Evolutionary conservation across 805 yeast species (phyloP).

Genomic region (Ogataea paraovalis): DNA sequence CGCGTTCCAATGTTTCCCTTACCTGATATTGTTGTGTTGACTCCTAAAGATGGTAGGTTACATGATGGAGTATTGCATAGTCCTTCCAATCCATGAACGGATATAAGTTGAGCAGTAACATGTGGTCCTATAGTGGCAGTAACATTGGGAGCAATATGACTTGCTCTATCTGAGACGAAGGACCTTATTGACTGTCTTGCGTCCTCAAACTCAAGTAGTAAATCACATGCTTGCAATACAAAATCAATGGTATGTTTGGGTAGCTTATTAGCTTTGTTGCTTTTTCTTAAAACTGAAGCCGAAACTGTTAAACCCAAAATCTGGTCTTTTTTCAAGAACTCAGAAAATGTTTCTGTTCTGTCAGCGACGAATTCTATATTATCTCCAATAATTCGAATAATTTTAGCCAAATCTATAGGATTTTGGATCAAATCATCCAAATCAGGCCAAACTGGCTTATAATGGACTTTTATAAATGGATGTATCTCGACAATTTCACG

Average conservation of each 20-base stretch:
- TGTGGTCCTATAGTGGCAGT: slow-evolving; percentile 67
- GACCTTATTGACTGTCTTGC: slow-evolving; percentile 41
- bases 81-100: slow-evolving; percentile 65
- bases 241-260: slow-evolving; percentile 30
- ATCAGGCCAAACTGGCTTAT: slow-evolving; percentile 66
- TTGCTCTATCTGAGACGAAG: slow-evolving; percentile 55
- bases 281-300: slow-evolving; percentile 42
- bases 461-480: slow-evolving; percentile 46
- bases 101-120: slow-evolving; percentile 68
- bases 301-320: slow-evolving; percentile 72
- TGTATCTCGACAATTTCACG: slow-evolving; percentile 51
- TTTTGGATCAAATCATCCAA: slow-evolving; percentile 57
- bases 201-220: slow-evolving; percentile 42
- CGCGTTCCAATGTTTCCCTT: slow-evolving; percentile 45
- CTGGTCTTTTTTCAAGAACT: slow-evolving; percentile 57
- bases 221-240: slow-evolving; percentile 43
- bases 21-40: slow-evolving; percentile 38
- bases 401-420: slow-evolving; percentile 57
- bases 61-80: slow-evolving; percentile 75
- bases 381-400: slow-evolving; percentile 50
- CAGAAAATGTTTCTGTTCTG: slow-evolving; percentile 34
- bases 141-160: slow-evolving; percentile 73
- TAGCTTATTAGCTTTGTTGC: slow-evolving; percentile 19
- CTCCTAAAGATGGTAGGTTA: slow-evolving; percentile 76
- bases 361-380: slow-evolving; percentile 12